Base-by-base conservation (phyloP, 768 basidiomycete genomes). In the Naganishia vishniacii region DNA sequence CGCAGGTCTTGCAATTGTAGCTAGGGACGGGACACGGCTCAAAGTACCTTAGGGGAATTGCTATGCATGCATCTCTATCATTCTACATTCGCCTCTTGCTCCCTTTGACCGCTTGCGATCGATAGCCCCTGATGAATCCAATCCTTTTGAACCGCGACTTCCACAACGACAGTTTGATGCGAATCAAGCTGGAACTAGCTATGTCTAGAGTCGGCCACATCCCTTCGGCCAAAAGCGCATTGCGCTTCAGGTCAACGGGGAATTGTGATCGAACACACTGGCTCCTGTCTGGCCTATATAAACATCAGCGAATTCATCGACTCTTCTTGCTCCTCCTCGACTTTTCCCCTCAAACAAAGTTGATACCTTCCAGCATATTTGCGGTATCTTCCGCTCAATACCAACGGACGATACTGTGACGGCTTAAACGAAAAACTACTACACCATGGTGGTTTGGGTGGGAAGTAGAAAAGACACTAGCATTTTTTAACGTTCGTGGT, bases 321-420 rank as follows among this genome's bases (percentile, higher is more conserved):
- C 34, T 15, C 34, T 15, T 11, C 23, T 16, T 9, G 15, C 23
- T 26, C 34, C 25, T 16, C 53, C 32, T 20, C 16, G 3, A 1
- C 49, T 51, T 2, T 26, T 56, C 40, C 53, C 15, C 40, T 20
- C 13, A 18, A 51, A 51, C 28, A 51, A 51, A 56, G 53, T 56
- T 56, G 53, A 56, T 56, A 56, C 34, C 53, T 56, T 56, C 53
- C 53, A 56, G 53, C 53, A 56, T 53, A 56, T 56, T 56, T 56
- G 53, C 53, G 53, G 53, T 56, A 20, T 56, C 23, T 13, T 56
- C 53, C 53, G 34, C 53, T 34, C 42, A 37, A 37, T 26, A 3
- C 20, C 28, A 51, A 51, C 53, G 53, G 53, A 56, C 37, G 53
- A 56, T 56, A 56, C 53, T 56, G 53, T 56, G 53, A 56, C 53